Evolutionary conservation across 1,284 basidiomycete genomes (phyloP).

Genomic region (Fistulina hepatica): DNA sequence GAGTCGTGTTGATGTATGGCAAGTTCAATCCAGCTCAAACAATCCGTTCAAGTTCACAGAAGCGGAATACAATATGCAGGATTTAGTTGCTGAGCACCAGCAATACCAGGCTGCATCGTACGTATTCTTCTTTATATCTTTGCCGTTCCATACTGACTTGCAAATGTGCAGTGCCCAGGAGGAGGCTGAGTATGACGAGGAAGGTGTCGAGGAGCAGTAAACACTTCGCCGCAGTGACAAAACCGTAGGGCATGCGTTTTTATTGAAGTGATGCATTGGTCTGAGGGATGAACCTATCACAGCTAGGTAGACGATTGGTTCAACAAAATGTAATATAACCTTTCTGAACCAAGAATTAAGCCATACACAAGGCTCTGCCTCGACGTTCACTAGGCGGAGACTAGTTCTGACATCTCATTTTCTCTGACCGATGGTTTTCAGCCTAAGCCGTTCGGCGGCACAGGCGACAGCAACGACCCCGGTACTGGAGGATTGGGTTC

Average conservation of each 20-base stretch:
- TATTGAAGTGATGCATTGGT: no score
- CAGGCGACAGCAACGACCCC: no score
- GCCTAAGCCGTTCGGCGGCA: no score
- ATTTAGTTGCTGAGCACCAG: slow-evolving; percentile 88
- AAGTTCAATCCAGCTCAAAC: slow-evolving; percentile 11
- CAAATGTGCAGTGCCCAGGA: slow-evolving; percentile 49
- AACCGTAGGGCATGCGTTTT: slow-evolving; percentile 1
- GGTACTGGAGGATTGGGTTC: no score
- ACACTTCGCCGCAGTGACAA: slow-evolving; percentile 4
- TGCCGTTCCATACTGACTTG: slow-evolving; percentile 3
- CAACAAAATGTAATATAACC: no score
- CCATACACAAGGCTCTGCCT: no score
- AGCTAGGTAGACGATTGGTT: no score
- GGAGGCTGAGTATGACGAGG: slow-evolving; percentile 76
- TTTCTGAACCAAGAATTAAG: no score
- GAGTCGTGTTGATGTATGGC: slow-evolving; percentile 15
- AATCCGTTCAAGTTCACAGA: slow-evolving; percentile 66
- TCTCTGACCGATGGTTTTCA: no score
- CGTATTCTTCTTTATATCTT: slow-evolving; percentile 22
- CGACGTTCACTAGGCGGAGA: no score
- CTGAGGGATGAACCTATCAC: no score
- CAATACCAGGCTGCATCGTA: slow-evolving; percentile 95
- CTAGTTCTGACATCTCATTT: no score
- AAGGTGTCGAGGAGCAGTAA: slow-evolving; percentile 45
- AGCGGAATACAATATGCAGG: slow-evolving; percentile 95